These are phyloP conservation scores for Falciphora oryzae DNA, from an alignment of 2,329 filamentous ascomycete genomes.

Conservation along the genomic window DNA sequence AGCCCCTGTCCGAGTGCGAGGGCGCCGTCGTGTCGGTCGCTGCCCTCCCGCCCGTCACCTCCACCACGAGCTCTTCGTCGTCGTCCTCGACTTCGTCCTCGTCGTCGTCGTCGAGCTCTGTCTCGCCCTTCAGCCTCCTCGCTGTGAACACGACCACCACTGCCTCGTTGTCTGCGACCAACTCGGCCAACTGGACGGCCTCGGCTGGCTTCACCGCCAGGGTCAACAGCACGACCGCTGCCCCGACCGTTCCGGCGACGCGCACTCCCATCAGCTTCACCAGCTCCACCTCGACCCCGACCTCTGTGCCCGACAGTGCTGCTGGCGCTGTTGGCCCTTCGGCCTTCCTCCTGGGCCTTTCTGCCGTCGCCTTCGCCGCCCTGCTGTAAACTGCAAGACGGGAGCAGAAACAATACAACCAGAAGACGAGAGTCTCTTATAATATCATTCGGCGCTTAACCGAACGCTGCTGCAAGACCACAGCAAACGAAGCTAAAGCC, in stretches of 20 bases:
- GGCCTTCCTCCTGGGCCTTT: no score
- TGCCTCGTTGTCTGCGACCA: neutral
- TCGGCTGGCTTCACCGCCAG: neutral
- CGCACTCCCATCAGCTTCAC: neutral
- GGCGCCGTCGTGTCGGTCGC: slow-evolving; percentile 44
- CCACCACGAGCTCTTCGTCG: slow-evolving; percentile 20
- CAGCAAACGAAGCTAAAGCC: neutral
- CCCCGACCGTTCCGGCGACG: neutral
- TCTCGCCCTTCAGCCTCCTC: neutral
- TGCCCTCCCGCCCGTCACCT: slow-evolving; percentile 29
- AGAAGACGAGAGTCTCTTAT: neutral
- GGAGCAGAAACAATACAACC: neutral
- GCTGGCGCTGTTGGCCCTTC: neutral
- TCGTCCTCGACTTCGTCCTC: neutral
- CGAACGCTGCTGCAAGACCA: neutral
- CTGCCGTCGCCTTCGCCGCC: neutral
- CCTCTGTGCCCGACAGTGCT: neutral
- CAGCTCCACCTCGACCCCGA: neutral
- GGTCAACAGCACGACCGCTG: neutral
- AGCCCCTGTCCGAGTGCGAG: slow-evolving; percentile 50
- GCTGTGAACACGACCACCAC: neutral
- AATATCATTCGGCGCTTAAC: neutral
- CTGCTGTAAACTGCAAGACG: neutral
- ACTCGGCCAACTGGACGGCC: no score
- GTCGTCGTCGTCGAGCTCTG: neutral